These are phyloP conservation scores for Fusarium globosum DNA, from an alignment of 2,329 filamentous ascomycete species.

Conservation along the genomic window DNA sequence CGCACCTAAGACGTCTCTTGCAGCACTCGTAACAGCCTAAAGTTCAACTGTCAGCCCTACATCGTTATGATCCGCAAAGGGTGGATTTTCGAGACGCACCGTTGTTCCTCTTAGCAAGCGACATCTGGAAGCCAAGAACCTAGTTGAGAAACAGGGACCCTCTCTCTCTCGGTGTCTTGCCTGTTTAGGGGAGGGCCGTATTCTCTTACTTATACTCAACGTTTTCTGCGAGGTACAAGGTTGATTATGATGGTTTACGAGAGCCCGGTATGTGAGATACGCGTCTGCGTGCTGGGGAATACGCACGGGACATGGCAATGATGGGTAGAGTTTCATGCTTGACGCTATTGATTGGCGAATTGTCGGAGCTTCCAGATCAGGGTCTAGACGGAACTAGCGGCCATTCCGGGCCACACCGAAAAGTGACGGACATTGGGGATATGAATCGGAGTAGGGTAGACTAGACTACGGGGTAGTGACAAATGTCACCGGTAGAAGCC, in stretches of 20 bases:
- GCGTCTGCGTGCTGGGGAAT: constrained; percentile 9
- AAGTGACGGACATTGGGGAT: not conserved
- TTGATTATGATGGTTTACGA: not conserved
- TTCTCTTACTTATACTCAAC: not conserved
- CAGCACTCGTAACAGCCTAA: constrained; percentile 54
- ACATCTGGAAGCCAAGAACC: constrained; percentile 29
- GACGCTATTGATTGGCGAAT: constrained; percentile 6
- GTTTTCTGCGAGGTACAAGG: not conserved
- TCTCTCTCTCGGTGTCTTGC: constrained; percentile 3
- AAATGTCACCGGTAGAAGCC: not conserved
- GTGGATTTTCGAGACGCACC: constrained; percentile 15
- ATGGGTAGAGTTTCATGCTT: not conserved
- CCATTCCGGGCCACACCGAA: not conserved
- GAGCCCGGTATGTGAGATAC: constrained; percentile 4
- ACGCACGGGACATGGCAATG: not conserved
- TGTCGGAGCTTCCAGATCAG: not conserved
- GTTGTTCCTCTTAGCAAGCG: constrained; percentile 45
- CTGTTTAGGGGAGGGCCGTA: not conserved
- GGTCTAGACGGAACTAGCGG: constrained; percentile 2
- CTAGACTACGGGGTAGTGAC: not conserved
- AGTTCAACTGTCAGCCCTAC: not conserved
- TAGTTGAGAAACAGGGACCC: not conserved
- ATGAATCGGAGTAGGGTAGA: not conserved
- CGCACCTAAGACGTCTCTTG: constrained; percentile 53
- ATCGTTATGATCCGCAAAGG: not conserved